Conservation (phyloP, 2,329 filamentous ascomycete species). For the Tolypocladium tropicale region DNA sequence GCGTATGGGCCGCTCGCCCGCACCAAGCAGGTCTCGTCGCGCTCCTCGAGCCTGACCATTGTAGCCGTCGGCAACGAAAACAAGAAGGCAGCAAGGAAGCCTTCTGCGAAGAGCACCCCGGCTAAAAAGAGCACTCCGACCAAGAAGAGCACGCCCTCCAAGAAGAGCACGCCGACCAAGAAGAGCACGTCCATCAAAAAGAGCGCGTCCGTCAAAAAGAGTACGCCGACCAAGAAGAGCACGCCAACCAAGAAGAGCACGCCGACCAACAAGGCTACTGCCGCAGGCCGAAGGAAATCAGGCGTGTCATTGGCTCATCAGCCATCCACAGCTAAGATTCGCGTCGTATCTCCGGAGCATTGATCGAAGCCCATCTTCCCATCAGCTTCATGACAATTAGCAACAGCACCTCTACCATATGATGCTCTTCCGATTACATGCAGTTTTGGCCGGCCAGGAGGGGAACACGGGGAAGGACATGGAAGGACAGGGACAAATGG, state of each 20-base stretch:
- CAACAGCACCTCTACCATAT: neutral
- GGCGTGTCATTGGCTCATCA: neutral
- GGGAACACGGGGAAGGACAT: neutral
- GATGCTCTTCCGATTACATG: neutral
- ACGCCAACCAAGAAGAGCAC: neutral
- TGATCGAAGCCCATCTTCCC: neutral
- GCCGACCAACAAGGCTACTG: no score
- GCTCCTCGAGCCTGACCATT: conserved; percentile 9
- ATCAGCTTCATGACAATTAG: neutral
- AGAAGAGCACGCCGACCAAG: neutral
- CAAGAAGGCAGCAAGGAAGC: neutral
- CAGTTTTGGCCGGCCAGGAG: neutral
- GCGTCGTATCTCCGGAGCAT: conserved; percentile 1
- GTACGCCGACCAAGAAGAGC: neutral
- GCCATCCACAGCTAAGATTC: conserved; percentile 6
- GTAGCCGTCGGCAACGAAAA: conserved; percentile 5
- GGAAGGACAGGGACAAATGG: neutral
- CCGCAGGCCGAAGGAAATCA: neutral
- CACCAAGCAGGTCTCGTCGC: conserved; percentile 3
- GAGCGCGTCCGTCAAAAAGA: no score
- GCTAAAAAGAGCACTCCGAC: neutral
- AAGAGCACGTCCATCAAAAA: neutral
- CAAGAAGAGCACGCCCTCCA: no score
- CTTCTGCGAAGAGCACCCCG: neutral
- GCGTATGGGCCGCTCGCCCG: conserved; percentile 5